Evolutionary conservation across 192 early-diverging fungal genomes (phyloP).

Genomic region (Coemansia sp.): DNA sequence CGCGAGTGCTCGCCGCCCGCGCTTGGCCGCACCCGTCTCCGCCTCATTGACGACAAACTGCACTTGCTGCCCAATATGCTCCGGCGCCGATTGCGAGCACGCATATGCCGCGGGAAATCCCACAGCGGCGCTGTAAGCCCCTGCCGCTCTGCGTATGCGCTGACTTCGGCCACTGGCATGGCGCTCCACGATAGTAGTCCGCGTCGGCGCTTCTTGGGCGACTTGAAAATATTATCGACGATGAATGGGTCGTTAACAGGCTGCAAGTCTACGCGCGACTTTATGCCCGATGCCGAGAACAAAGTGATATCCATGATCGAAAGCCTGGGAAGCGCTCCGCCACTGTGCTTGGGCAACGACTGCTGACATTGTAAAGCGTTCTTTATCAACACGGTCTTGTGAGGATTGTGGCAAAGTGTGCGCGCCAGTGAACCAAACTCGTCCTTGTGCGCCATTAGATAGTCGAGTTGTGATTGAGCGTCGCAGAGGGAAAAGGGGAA

Average conservation of each 20-base stretch:
- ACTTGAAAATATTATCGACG: constrained; percentile 55
- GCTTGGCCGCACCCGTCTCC: constrained; percentile 19
- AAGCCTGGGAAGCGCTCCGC: constrained; percentile 9
- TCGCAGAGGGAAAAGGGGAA: not conserved
- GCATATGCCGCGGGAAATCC: constrained; percentile 39
- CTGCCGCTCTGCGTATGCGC: not conserved
- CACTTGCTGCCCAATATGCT: constrained; percentile 49
- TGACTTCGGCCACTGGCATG: constrained; percentile 17
- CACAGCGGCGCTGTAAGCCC: constrained; percentile 14
- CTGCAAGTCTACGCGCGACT: constrained; percentile 39
- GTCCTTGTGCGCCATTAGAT: constrained; percentile 18
- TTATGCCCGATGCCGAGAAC: constrained; percentile 24
- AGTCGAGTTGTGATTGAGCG: not conserved
- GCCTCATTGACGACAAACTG: constrained; percentile 39
- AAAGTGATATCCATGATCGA: constrained; percentile 36
- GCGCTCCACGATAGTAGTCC: constrained; percentile 51
- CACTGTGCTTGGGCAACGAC: constrained; percentile 15
- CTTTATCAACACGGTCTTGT: constrained; percentile 43
- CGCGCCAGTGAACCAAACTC: constrained; percentile 31
- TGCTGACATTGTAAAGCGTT: constrained; percentile 48
- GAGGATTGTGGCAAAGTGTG: constrained; percentile 43
- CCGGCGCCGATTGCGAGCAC: constrained; percentile 35
- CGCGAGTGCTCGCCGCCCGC: constrained; percentile 31
- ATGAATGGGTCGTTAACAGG: constrained; percentile 51
- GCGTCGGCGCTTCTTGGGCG: constrained; percentile 44